Evolutionary conservation across 2,329 filamentous ascomycete genomes (phyloP), one percentile per base, ranked within the genome.

Genomic region (Paecilomyces formosus): DNA sequence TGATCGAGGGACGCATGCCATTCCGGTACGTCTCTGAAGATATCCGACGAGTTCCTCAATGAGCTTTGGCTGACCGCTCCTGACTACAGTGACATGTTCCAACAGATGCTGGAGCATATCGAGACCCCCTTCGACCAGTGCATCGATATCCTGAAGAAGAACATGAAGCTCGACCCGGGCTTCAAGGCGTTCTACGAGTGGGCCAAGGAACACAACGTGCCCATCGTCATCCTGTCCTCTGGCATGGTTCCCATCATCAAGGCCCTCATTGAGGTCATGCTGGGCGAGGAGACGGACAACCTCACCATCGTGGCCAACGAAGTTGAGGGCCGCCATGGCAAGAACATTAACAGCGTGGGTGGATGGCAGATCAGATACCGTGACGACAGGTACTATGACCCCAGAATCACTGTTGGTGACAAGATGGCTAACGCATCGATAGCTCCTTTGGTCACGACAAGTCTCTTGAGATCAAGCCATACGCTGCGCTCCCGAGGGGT

Each of bases 371-470:
- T 99, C 66, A 80, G 85, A 59, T 99, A 88, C 76, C 92, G 91
- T 69, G 92, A 99, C 72, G 90, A 93, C 61, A 91, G 85, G 85
- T 87, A 28, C 39, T 18, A n/a, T 18, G 70, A 70, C 13, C 22
- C 18, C 9, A n/a, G n/a, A 49, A 21, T 28, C 22, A 18, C 39
- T 3, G 39, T 45, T 31, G n/a, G 39, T 45, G 15, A 45, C n/a
- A 45, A n/a, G 24, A 18, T 18, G 39, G 45, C 54, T 57, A 6
- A 55, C 30, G 13, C 21, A 39, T 22, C 13, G 57, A 60, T 62
- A 90, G 88, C 70, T 82, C 87, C 59, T 95, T 95, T 68, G 94
- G 94, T n/a, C 94, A 99, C 72, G 93, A 99, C 81, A 99, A 99
- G 84, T 92, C 88, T 26, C 80, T 93, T 57, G 90, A 94, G 72